Percentiles rank a stretch among this genome's conserved stretches.
Evolutionary conservation across 345 rosid genomes (phyloP).

Genomic region (Pistacia vera): DNA sequence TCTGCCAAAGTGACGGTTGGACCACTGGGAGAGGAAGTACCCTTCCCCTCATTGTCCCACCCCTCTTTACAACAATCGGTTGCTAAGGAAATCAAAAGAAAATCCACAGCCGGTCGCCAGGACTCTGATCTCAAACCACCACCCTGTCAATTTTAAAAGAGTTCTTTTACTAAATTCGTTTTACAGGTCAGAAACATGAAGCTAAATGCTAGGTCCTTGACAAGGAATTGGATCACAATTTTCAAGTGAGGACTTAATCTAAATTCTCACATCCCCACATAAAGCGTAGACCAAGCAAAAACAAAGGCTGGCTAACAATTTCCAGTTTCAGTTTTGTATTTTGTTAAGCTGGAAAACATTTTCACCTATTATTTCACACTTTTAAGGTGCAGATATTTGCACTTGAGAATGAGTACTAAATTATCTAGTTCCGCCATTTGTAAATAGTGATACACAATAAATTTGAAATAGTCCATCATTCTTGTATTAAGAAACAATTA

Average conservation of each 20-base stretch:
- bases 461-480: neutral
- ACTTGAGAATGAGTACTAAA: too few relatives aligned
- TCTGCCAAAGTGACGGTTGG: conserved; percentile 38
- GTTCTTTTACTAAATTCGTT: neutral
- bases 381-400: too few relatives aligned
- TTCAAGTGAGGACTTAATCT: too few relatives aligned
- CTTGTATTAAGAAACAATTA: neutral
- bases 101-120: conserved; percentile 68
- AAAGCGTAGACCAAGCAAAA: too few relatives aligned
- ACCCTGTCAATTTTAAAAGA: conserved; percentile 47
- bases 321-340: too few relatives aligned
- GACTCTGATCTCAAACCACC: conserved; percentile 66
- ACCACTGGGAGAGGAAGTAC: conserved; percentile 33
- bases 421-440: neutral
- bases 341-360: too few relatives aligned
- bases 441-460: too few relatives aligned
- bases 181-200: neutral
- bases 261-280: too few relatives aligned
- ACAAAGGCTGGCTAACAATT: too few relatives aligned
- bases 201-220: neutral
- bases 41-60: conserved; percentile 51
- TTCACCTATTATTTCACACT: too few relatives aligned
- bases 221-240: neutral
- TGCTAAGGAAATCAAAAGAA: conserved; percentile 60
- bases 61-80: conserved; percentile 53